phyloP scores from a whole-genome alignment of 1,284 basidiomycete species.

The Trichosporon inkin region DNA sequence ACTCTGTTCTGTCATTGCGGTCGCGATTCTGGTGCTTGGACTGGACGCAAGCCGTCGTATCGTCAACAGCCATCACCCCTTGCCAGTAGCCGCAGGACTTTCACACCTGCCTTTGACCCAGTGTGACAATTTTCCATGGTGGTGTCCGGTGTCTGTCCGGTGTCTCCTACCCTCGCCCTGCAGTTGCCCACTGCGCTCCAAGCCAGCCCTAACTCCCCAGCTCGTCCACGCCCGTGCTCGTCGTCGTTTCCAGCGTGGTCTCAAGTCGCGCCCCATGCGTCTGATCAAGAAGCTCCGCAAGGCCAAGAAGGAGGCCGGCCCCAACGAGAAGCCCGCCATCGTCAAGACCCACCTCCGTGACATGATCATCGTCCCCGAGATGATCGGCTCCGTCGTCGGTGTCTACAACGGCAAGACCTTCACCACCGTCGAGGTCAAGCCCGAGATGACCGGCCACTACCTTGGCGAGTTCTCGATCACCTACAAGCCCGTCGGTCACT shows the following conservation, averaged over 20 bases:
- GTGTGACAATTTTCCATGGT: too few relatives aligned
- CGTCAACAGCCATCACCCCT: too few relatives aligned
- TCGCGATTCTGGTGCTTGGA: too few relatives aligned
- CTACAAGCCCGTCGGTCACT: conserved; percentile 99
- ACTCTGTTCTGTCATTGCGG: too few relatives aligned
- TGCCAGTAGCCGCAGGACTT: too few relatives aligned
- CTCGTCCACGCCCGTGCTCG: conserved; percentile 98
- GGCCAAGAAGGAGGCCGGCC: conserved; percentile 96
- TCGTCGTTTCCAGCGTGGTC: conserved; percentile 96
- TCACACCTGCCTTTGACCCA: too few relatives aligned
- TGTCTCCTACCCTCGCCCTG: not conserved
- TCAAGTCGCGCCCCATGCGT: conserved; percentile 97
- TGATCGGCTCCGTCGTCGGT: conserved; percentile 95
- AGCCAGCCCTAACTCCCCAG: conserved; percentile 51
- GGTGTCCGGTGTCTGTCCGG: too few relatives aligned
- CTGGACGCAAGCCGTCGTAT: too few relatives aligned
- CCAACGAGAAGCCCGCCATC: conserved; percentile 96
- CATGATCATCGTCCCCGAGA: conserved; percentile 99
- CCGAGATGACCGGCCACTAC: conserved; percentile 99
- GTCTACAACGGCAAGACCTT: conserved; percentile 85
- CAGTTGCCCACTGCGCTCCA: conserved; percentile 22
- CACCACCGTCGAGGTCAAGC: conserved; percentile 98
- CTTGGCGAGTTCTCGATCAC: conserved; percentile 88
- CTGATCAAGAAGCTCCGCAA: conserved; percentile 99
- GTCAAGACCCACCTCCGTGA: conserved; percentile 99